These are phyloP conservation scores for Raddia guianensis DNA, from an alignment of 176 grass and related monocot genomes.

Conservation along the genomic window DNA sequence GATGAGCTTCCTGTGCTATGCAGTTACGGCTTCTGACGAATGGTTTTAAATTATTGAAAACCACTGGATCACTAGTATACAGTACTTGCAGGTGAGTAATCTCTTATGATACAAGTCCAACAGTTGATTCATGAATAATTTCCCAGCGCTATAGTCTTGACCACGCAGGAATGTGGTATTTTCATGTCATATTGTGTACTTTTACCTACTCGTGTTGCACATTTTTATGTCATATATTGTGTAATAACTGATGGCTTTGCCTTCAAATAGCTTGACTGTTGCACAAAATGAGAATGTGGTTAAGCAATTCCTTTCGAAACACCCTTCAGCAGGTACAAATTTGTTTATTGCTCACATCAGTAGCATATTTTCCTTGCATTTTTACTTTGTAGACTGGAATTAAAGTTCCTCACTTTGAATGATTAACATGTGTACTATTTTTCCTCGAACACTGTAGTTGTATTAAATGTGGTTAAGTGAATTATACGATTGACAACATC, in stretches of 20 bases:
- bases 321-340: slow-evolving; percentile 75
- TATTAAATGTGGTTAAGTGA: not conserved
- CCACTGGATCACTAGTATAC: slow-evolving; percentile 80
- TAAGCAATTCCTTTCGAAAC: slow-evolving; percentile 67
- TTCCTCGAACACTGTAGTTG: not conserved
- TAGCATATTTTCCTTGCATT: not conserved
- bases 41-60: slow-evolving; percentile 92
- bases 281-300: slow-evolving; percentile 93
- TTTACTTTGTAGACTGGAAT: not conserved
- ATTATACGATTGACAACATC: not conserved
- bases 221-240: slow-evolving; percentile 1
- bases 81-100: slow-evolving; percentile 90
- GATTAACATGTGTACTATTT: not conserved
- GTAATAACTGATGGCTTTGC: slow-evolving; percentile 28
- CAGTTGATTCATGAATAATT: not conserved
- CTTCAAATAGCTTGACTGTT: slow-evolving; percentile 75
- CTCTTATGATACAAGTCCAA: slow-evolving; percentile 18
- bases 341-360: slow-evolving; percentile 22
- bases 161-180: not conserved
- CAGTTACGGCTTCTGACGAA: slow-evolving; percentile 78
- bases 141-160: slow-evolving; percentile 1
- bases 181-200: not conserved
- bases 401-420: not conserved
- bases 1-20: slow-evolving; percentile 31
- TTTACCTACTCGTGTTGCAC: not conserved